phyloP scores from a whole-genome alignment of 352 stramenopile species.

The Globisporangium lucens region DNA sequence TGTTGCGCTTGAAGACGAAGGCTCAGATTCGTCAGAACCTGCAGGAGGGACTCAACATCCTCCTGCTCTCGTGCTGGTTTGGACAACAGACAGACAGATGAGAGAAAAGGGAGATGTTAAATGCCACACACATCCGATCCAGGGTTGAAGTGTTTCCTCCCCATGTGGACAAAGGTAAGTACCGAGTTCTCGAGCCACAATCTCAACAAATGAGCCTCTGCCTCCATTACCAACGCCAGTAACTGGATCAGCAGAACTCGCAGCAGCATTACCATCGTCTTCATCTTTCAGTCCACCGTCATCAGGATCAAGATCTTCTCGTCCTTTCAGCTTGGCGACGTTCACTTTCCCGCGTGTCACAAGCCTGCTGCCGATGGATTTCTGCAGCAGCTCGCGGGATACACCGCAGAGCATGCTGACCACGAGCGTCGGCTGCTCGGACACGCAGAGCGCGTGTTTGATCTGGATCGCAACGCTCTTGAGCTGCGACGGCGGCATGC shows the following conservation, averaged over 20 bases:
- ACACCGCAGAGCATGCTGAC: conserved; percentile 48
- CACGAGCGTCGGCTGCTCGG: conserved; percentile 29
- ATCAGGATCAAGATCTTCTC: not conserved
- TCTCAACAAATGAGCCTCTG: not conserved
- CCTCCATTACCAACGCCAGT: conserved; percentile 5
- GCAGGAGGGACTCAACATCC: conserved; percentile 4
- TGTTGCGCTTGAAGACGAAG: not conserved
- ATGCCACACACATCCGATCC: not conserved
- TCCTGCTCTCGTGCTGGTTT: not conserved
- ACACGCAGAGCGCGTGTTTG: conserved; percentile 41
- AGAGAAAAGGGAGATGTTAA: not conserved
- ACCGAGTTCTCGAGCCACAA: conserved; percentile 11
- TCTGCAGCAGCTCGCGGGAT: conserved; percentile 37
- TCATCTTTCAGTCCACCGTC: not conserved
- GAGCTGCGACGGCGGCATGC: conserved; percentile 63
- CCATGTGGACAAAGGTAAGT: not conserved
- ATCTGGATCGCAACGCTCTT: conserved; percentile 69
- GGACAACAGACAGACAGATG: not conserved
- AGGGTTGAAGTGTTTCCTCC: not conserved
- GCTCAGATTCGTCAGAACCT: conserved; percentile 10
- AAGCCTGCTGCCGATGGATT: conserved; percentile 36
- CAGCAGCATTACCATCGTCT: not conserved
- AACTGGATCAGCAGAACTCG: not conserved
- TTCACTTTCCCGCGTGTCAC: conserved; percentile 34
- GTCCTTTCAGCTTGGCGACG: conserved; percentile 20